Percentiles rank a stretch among this genome's conserved stretches.
phyloP scores from a whole-genome alignment of 2,329 filamentous ascomycete genomes.

The Mariannaea sp. region DNA sequence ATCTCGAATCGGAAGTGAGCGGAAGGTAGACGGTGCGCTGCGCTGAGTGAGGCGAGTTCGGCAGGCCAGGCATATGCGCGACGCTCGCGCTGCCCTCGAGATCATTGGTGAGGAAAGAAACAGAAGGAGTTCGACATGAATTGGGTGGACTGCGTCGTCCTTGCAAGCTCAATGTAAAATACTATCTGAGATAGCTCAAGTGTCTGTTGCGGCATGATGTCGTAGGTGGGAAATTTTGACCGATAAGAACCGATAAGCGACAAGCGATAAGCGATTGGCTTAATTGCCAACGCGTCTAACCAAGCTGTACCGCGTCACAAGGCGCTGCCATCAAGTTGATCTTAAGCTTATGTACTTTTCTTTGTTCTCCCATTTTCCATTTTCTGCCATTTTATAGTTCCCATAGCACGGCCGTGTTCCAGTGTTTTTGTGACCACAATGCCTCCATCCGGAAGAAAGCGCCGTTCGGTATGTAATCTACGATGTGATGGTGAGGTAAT shows the following conservation, averaged over 20 bases:
- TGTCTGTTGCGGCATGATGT: constrained; percentile 4
- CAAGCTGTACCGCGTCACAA: constrained; percentile 24
- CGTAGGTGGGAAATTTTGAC: constrained; percentile 33
- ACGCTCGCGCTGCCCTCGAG: constrained; percentile 40
- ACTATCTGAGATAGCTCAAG: no score
- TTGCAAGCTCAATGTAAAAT: constrained; percentile 5
- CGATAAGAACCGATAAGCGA: constrained; percentile 36
- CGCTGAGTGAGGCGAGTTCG: constrained; percentile 38
- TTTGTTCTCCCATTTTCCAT: background rate
- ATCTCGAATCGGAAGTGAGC: constrained; percentile 17
- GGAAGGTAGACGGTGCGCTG: constrained; percentile 20
- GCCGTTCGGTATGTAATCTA: constrained; percentile 39
- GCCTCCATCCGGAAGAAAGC: constrained; percentile 41
- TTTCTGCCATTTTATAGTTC: background rate
- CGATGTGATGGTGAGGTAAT: background rate
- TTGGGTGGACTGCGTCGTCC: constrained; percentile 17
- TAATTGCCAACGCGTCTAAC: constrained; percentile 20
- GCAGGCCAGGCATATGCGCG: constrained; percentile 44
- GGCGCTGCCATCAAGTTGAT: background rate
- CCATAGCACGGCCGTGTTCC: background rate
- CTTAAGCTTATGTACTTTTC: background rate
- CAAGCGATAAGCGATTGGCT: constrained; percentile 33
- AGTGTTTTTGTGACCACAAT: constrained; percentile 27
- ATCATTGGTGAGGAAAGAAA: constrained; percentile 41
- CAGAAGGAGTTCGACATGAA: constrained; percentile 16